Evolutionary conservation across 805 yeast species (phyloP).

Genomic region (Pichia californica): DNA sequence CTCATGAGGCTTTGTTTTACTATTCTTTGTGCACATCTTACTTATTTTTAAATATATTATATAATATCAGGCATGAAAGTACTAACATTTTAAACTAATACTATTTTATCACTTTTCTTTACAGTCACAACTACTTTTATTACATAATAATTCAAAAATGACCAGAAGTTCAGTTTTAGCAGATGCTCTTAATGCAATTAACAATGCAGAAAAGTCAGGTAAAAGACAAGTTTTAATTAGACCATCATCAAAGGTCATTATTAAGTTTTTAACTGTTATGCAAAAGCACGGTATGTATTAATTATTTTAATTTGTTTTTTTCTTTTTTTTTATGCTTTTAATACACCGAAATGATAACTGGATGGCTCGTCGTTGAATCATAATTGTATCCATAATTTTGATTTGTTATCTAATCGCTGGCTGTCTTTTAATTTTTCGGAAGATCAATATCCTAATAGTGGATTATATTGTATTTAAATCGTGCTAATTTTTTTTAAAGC

Average conservation of each 20-base stretch:
- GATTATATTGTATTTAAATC: neutral
- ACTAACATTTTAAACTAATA: no score
- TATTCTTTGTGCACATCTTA: no score
- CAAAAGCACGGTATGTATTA: conserved; percentile 83
- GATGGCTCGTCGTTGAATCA: conserved; percentile 76
- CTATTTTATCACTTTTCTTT: no score
- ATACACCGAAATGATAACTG: conserved; percentile 97
- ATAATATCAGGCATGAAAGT: no score
- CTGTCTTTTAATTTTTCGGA: conserved; percentile 98
- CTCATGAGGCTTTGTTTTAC: conserved; percentile 35
- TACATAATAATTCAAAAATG: conserved; percentile 44
- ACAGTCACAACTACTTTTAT: no score
- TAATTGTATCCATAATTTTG: conserved; percentile 18
- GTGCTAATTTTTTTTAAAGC: neutral
- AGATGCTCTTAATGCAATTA: conserved; percentile 96
- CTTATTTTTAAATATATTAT: no score
- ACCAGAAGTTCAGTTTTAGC: conserved; percentile 98
- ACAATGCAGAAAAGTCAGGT: conserved; percentile 99
- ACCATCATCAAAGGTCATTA: conserved; percentile 97
- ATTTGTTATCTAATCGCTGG: conserved; percentile 56
- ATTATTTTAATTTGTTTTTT: neutral
- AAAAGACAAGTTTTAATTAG: conserved; percentile 97
- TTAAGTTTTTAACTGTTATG: conserved; percentile 95
- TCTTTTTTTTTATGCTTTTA: neutral
- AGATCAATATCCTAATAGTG: conserved; percentile 38